These are phyloP conservation scores for Fusarium sp. DNA, from an alignment of 2,329 filamentous ascomycete species.

Conservation along the genomic window DNA sequence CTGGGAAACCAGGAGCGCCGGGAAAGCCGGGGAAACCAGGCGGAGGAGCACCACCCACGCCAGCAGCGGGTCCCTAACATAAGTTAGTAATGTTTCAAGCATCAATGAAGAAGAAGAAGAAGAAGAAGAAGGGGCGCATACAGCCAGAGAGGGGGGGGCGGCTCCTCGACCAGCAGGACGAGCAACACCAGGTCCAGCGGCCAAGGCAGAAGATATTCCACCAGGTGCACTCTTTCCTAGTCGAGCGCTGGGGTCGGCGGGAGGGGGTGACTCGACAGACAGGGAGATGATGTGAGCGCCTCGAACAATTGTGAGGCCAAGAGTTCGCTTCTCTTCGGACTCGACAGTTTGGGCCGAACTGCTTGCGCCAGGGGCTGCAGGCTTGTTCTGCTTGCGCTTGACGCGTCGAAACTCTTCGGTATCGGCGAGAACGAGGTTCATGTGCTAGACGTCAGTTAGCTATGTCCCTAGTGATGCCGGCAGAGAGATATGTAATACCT, in stretches of 20 bases:
- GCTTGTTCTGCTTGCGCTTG: slow-evolving; percentile 83
- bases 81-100: slow-evolving; percentile 29
- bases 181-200: slow-evolving; percentile 87
- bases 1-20: slow-evolving; percentile 56
- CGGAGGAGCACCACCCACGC: slow-evolving; percentile 78
- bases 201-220: slow-evolving; percentile 74
- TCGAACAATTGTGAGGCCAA: slow-evolving; percentile 92
- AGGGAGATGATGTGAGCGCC: slow-evolving; percentile 94
- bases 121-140: slow-evolving; percentile 47
- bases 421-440: slow-evolving; percentile 98
- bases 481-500: slow-evolving; percentile 63
- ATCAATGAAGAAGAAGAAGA: neutral
- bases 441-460: slow-evolving; percentile 70
- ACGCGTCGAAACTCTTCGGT: slow-evolving; percentile 97
- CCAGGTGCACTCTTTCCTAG: slow-evolving; percentile 80
- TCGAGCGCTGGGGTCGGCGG: slow-evolving; percentile 89
- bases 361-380: slow-evolving; percentile 69
- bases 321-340: slow-evolving; percentile 95
- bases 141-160: slow-evolving; percentile 78
- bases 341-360: slow-evolving; percentile 76
- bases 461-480: neutral
- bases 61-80: slow-evolving; percentile 77
- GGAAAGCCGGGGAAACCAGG: slow-evolving; percentile 64
- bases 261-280: slow-evolving; percentile 94
- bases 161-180: slow-evolving; percentile 88